phyloP scores from a whole-genome alignment of 139 green algal genomes.

The Astrephomene gubernaculifera region DNA sequence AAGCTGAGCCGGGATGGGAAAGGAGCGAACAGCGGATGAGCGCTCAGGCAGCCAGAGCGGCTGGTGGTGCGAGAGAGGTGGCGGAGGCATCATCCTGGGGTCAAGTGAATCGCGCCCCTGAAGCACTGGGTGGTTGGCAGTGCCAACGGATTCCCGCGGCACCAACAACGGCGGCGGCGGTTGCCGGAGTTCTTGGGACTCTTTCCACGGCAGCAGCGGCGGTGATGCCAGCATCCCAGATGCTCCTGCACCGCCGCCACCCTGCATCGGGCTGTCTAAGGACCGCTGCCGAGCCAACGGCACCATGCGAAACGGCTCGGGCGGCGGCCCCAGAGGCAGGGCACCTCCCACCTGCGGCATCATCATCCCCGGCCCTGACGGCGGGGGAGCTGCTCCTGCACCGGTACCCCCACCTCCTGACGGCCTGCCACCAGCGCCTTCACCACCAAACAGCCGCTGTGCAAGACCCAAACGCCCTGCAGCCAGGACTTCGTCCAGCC shows the following conservation, averaged over 20 bases:
- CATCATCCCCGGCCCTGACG: not conserved
- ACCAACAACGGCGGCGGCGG: not conserved
- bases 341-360: too few relatives aligned
- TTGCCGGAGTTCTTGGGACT: not conserved
- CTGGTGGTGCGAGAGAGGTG: too few relatives aligned
- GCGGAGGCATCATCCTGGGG: constrained; percentile 17
- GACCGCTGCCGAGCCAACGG: not conserved
- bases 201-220: not conserved
- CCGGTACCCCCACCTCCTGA: too few relatives aligned
- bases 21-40: not conserved
- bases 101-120: constrained; percentile 2
- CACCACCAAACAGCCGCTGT: not conserved
- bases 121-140: not conserved
- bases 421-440: not conserved
- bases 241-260: not conserved
- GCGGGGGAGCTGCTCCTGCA: too few relatives aligned
- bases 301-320: constrained; percentile 5
- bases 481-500: not conserved
- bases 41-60: constrained; percentile 12
- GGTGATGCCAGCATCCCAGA: not conserved
- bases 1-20: too few relatives aligned
- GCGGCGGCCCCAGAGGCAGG: not conserved
- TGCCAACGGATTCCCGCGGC: constrained; percentile 25
- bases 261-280: not conserved
- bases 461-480: not conserved